Percentiles rank a stretch among this genome's conserved stretches.
Evolutionary conservation across 176 grass and related monocot genomes (phyloP).

Genomic region (Cymbopogon citratus): DNA sequence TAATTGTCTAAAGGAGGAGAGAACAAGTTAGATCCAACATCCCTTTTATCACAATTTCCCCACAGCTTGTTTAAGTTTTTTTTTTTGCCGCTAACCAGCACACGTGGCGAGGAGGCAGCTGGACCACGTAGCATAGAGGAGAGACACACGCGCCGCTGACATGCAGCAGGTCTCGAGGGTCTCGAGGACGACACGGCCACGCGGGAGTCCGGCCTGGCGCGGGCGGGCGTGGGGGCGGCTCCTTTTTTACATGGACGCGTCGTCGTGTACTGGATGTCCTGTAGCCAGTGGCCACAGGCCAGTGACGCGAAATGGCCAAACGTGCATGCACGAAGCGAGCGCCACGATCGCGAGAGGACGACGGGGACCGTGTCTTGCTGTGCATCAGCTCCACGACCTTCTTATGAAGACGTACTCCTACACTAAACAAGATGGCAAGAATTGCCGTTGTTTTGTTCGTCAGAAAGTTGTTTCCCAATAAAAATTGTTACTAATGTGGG

Average conservation of each 20-base stretch:
- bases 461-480: too few relatives aligned
- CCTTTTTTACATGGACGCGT: background rate
- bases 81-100: background rate
- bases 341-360: too few relatives aligned
- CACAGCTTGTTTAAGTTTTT: background rate
- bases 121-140: background rate
- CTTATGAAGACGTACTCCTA: too few relatives aligned
- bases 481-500: too few relatives aligned
- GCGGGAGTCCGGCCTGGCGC: too few relatives aligned
- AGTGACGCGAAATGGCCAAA: background rate
- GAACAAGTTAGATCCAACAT: slow-evolving; percentile 12
- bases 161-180: background rate
- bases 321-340: too few relatives aligned
- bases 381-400: too few relatives aligned
- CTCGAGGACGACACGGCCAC: background rate
- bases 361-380: too few relatives aligned
- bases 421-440: too few relatives aligned
- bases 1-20: background rate
- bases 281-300: background rate
- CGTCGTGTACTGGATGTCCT: background rate
- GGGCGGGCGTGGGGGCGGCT: too few relatives aligned
- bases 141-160: too few relatives aligned
- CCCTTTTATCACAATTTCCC: background rate
- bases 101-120: background rate
- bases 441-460: too few relatives aligned